Evolutionary conservation across 176 grass and related monocot species (phyloP).

Genomic region (Otatea glauca): DNA sequence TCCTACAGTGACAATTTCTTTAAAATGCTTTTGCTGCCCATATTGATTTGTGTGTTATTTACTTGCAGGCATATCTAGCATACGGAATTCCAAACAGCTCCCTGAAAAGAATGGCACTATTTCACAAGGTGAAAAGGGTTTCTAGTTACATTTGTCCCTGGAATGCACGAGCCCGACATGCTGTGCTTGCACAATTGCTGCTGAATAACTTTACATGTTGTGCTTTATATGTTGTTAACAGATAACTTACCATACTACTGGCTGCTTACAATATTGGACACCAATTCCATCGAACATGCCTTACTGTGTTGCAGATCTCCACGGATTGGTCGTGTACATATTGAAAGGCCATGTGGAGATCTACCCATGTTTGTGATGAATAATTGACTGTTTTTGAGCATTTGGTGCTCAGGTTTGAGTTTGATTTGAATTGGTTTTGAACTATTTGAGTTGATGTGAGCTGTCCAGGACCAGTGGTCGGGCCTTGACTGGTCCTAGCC

Average conservation of each 20-base stretch:
- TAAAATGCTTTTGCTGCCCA: neutral
- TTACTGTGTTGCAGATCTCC: conserved; percentile 70
- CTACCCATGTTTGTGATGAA: no score
- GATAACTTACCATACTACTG: conserved; percentile 47
- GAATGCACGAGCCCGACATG: neutral
- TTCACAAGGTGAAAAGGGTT: conserved; percentile 75
- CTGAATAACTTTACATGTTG: neutral
- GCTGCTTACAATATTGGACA: conserved; percentile 94
- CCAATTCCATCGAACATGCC: conserved; percentile 82
- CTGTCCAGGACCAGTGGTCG: no score
- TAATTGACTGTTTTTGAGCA: no score
- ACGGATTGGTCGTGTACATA: conserved; percentile 77
- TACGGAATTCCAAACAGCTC: conserved; percentile 79
- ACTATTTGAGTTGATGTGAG: no score
- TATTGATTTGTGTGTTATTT: conserved; percentile 28
- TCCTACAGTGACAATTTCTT: neutral
- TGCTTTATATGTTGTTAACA: conserved; percentile 21
- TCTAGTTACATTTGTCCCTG: conserved; percentile 27
- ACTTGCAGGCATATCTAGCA: conserved; percentile 82
- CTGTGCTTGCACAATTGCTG: neutral
- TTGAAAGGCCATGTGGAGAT: no score
- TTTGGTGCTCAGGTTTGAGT: no score
- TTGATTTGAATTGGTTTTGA: no score
- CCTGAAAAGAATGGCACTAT: conserved; percentile 79
- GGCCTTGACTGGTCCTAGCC: no score